phyloP scores from a whole-genome alignment of 2,329 filamentous ascomycete species.

The Colletotrichum noveboracense region DNA sequence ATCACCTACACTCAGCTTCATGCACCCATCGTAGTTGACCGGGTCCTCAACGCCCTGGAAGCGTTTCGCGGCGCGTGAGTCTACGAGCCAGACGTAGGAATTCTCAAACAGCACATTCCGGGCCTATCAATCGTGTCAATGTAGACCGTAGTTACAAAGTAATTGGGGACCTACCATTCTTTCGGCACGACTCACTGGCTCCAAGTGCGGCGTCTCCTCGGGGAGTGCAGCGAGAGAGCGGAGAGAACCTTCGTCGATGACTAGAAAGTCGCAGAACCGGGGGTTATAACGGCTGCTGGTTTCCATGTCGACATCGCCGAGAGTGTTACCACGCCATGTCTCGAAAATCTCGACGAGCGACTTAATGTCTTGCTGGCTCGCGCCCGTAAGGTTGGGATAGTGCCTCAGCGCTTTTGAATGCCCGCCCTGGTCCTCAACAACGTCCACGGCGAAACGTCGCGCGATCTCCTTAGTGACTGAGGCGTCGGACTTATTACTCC shows the following conservation, averaged over 20 bases:
- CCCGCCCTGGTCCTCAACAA: neutral
- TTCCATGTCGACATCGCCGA: neutral
- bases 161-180: rapidly evolving
- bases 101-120: neutral
- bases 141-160: neutral
- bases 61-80: neutral
- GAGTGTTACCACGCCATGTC: neutral
- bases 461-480: neutral
- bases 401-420: neutral
- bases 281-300: neutral
- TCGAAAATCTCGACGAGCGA: neutral
- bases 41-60: neutral
- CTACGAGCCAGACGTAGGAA: neutral
- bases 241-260: neutral
- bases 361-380: neutral
- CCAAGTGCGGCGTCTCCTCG: neutral
- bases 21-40: neutral
- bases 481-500: neutral
- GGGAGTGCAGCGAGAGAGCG: neutral
- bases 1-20: neutral
- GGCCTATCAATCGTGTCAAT: neutral
- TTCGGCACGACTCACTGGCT: neutral
- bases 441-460: neutral
- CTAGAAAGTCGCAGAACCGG: neutral
- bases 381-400: neutral